A percentile compares a stretch with the other conserved stretches of the same genome.
These are phyloP conservation scores for Septoria linicola DNA, from an alignment of 2,329 filamentous ascomycete genomes.

Conservation along the genomic window DNA sequence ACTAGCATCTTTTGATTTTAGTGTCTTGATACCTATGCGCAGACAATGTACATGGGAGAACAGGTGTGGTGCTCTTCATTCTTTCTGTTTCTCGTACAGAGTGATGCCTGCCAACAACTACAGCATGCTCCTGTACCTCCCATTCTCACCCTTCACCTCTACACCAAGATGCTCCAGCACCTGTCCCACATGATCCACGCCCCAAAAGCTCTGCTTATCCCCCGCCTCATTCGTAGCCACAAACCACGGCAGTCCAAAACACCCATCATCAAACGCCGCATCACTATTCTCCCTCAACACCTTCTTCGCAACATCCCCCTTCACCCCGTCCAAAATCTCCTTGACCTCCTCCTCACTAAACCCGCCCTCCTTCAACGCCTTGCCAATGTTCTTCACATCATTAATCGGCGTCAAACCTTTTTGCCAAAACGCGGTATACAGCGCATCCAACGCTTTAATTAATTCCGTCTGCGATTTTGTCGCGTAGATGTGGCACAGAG, in stretches of 20 bases:
- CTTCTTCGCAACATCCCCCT: conserved; percentile 48
- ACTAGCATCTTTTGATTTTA: conserved; percentile 11
- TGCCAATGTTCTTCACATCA: conserved; percentile 46
- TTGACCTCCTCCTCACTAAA: conserved; percentile 48
- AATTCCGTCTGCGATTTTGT: conserved; percentile 44
- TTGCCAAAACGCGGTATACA: conserved; percentile 56
- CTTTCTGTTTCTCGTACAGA: too few species aligned
- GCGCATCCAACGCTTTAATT: conserved; percentile 43
- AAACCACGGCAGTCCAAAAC: conserved; percentile 63
- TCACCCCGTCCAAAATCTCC: conserved; percentile 39
- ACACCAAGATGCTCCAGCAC: conserved; percentile 55
- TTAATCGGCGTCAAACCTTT: conserved; percentile 46
- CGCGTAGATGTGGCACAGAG: conserved; percentile 50
- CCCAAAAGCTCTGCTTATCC: conserved; percentile 58
- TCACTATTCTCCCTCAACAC: conserved; percentile 52
- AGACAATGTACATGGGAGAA: conserved; percentile 12
- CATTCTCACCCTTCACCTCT: conserved; percentile 41
- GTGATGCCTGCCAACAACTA: too few species aligned
- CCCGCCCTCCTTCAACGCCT: conserved; percentile 44
- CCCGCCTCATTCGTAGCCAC: conserved; percentile 55
- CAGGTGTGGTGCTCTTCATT: neutral
- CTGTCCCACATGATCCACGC: conserved; percentile 60
- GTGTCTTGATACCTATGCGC: conserved; percentile 15
- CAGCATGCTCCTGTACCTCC: conserved; percentile 42
- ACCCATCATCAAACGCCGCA: conserved; percentile 52